A percentile compares a stretch with the other conserved stretches of the same genome.
These are phyloP conservation scores for Penicillium cinerascens DNA, from an alignment of 495 filamentous ascomycete species.

Conservation along the genomic window DNA sequence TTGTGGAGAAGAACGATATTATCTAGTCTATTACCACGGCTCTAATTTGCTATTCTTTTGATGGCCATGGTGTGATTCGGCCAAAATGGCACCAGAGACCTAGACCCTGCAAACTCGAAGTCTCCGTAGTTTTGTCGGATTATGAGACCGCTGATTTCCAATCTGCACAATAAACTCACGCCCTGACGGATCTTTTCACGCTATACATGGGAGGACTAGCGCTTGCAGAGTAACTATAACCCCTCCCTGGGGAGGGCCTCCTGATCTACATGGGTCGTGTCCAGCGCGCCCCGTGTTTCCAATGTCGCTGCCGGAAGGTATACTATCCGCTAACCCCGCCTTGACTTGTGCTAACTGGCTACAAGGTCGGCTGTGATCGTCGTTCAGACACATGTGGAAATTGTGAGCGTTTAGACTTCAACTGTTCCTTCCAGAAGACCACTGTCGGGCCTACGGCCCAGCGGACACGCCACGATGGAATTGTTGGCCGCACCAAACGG, in stretches of 20 bases:
- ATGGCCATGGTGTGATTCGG: background rate
- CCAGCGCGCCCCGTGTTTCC: constrained; percentile 13
- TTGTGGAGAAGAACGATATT: background rate
- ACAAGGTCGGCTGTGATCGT: constrained; percentile 19
- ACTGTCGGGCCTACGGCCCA: background rate
- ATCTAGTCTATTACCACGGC: background rate
- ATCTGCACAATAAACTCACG: background rate
- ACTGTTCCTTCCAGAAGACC: constrained; percentile 10
- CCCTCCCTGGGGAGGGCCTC: background rate
- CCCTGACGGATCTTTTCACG: too few species aligned
- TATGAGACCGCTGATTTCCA: background rate
- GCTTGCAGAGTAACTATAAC: background rate
- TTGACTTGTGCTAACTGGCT: background rate
- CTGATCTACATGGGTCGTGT: constrained; percentile 5
- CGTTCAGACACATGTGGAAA: constrained; percentile 5
- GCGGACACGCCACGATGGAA: background rate
- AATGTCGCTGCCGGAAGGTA: constrained; percentile 20
- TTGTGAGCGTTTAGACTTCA: constrained; percentile 14
- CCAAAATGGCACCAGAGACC: background rate
- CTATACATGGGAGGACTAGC: background rate
- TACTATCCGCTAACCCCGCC: background rate
- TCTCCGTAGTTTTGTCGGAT: constrained; percentile 1
- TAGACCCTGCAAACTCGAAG: constrained; percentile 2
- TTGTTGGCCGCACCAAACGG: constrained; percentile 4
- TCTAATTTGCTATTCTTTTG: background rate